Evolutionary conservation across 495 filamentous ascomycete genomes (phyloP).

Genomic region (Penicillium fimorum): DNA sequence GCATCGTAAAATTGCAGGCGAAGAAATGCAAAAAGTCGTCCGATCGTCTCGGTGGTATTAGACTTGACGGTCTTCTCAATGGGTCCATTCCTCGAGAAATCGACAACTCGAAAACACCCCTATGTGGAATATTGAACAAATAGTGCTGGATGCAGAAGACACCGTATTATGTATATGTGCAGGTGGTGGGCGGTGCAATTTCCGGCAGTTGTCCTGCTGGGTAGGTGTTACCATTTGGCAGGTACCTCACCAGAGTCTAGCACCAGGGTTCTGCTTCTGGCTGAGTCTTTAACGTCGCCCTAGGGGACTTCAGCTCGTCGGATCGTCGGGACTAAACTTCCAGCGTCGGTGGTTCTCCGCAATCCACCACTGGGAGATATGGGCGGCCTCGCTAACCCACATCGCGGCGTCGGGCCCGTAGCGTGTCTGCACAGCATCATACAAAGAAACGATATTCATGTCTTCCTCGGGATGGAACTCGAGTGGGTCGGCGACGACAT

Average conservation of each 20-base stretch:
- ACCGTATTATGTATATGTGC: neutral
- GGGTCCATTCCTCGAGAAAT: neutral
- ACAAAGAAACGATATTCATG: slow-evolving; percentile 23
- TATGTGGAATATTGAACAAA: neutral
- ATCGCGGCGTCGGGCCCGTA: slow-evolving; percentile 28
- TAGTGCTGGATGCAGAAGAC: neutral
- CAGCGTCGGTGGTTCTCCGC: slow-evolving; percentile 27
- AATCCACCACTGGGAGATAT: slow-evolving; percentile 37
- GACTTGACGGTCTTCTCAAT: neutral
- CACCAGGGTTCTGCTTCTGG: neutral
- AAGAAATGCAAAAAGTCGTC: neutral
- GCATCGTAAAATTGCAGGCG: neutral
- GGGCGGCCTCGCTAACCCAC: slow-evolving; percentile 39
- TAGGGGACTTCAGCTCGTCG: neutral
- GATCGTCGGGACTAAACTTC: slow-evolving; percentile 14
- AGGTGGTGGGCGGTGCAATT: neutral
- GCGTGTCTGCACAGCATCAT: slow-evolving; percentile 21
- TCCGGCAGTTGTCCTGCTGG: neutral
- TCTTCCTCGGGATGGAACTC: slow-evolving; percentile 22
- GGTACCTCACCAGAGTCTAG: neutral
- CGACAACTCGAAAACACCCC: neutral
- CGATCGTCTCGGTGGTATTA: neutral
- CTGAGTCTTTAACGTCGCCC: neutral
- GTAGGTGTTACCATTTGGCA: neutral
- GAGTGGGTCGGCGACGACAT: slow-evolving; percentile 31